Evolutionary conservation across 352 stramenopile genomes (phyloP), one percentile per base, ranked within the genome.

Genomic region (Phytophthora citricola): DNA sequence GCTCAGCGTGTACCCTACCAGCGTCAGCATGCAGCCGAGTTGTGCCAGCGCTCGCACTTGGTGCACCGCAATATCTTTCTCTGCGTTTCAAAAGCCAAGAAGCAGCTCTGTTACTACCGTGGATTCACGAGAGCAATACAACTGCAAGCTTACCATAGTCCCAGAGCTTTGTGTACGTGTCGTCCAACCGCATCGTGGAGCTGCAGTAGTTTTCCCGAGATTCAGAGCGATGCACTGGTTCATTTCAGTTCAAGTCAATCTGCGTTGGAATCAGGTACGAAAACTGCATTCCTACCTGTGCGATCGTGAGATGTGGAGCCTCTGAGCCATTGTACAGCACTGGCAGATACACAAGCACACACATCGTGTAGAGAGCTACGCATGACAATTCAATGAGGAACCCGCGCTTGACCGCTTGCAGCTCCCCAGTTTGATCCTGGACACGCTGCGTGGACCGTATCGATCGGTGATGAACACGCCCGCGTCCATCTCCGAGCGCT

Each of bases 31-130:
- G 47, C 79, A 87, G 7, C 64, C 71, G 22, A 89, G 69, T 57
- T 91, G 82, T 9, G 82, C 75, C 1, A 85, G 75, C 15, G 82
- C 78, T n/a, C 79, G 77, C 9, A 89, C 65, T 58, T 91, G 78
- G 54, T 89, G 72, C 22, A 86, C 78, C 0, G 69, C 73, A 40
- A 78, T 69, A 39, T 83, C 76, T 41, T 64, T 73, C 39, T 85
- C 79, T 85, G 40, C 31, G 10, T 14, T 14, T 12, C 9, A 14
- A 36, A 20, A 26, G 2, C 24, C 24, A 26, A 2, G 29, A 32
- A 6, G 9, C 5, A 34, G 9, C 29, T 5, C 31, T 11, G 20
- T 36, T 2, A 56, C 43, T 2, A 34, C 11, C 36, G 24, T 41
- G 12, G 43, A 22, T 22, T 44, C n/a, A 44, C 11, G 12, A 43